A percentile compares a stretch with the other conserved stretches of the same genome.
phyloP scores from a whole-genome alignment of 2,329 filamentous ascomycete species.

The Torrubiella hemipterigena region DNA sequence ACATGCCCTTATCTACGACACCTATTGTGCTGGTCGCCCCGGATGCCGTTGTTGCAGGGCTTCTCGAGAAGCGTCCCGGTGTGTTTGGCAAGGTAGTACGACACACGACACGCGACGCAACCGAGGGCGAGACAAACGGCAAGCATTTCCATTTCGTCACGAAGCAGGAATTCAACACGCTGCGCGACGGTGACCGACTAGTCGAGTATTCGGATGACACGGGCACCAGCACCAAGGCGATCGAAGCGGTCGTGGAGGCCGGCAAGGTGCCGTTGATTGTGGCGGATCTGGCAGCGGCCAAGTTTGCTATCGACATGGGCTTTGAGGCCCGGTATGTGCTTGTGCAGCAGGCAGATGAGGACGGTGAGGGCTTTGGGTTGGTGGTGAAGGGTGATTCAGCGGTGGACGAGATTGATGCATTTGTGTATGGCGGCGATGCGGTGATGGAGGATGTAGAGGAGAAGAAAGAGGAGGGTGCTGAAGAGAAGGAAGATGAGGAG shows the following conservation, averaged over 20 bases:
- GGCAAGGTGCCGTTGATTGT: conserved; percentile 49
- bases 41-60: conserved; percentile 46
- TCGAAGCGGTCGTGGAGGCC: conserved; percentile 37
- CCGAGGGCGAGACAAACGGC: conserved; percentile 38
- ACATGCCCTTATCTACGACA: conserved; percentile 34
- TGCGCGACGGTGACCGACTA: conserved; percentile 48
- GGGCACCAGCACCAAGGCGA: conserved; percentile 41
- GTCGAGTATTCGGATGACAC: conserved; percentile 43
- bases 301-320: conserved; percentile 44
- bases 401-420: no score
- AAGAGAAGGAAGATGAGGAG: conserved; percentile 2
- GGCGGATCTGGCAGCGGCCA: conserved; percentile 38
- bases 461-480: neutral
- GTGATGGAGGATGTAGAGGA: conserved; percentile 11
- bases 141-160: conserved; percentile 45
- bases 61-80: conserved; percentile 51
- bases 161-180: conserved; percentile 39
- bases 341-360: conserved; percentile 24
- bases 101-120: conserved; percentile 40
- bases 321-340: conserved; percentile 44
- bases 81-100: conserved; percentile 49
- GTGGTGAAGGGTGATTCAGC: no score
- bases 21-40: conserved; percentile 59
- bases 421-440: conserved; percentile 7
- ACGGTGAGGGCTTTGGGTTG: conserved; percentile 6